Percentiles rank a stretch among this genome's conserved stretches.
phyloP scores from a whole-genome alignment of 202 grass and related monocot species.

The Schoenoplectus tabernaemontani region DNA sequence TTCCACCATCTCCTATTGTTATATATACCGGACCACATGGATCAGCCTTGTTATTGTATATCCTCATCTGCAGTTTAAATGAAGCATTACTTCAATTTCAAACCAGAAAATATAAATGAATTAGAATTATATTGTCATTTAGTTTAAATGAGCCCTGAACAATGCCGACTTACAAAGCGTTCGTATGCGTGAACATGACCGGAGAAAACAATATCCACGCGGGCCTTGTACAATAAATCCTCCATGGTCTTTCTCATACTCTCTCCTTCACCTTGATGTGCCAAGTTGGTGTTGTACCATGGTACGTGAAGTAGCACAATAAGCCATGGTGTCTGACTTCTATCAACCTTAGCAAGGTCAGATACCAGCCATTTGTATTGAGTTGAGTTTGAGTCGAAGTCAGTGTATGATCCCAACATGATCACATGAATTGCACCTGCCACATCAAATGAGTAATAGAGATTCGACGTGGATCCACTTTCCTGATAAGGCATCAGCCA shows the following conservation, averaged over 20 bases:
- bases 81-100: background rate
- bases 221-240: constrained; percentile 41
- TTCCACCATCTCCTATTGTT: constrained; percentile 89
- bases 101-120: background rate
- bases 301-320: constrained; percentile 60
- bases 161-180: constrained; percentile 57
- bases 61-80: constrained; percentile 35
- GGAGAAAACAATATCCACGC: constrained; percentile 62
- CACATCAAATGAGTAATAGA: constrained; percentile 81
- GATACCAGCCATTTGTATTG: constrained; percentile 66
- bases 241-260: constrained; percentile 71
- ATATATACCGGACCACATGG: constrained; percentile 59
- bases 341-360: constrained; percentile 63
- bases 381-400: constrained; percentile 33
- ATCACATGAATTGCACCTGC: constrained; percentile 51
- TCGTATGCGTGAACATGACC: constrained; percentile 85
- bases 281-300: constrained; percentile 90
- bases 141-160: background rate
- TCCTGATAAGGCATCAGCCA: constrained; percentile 49
- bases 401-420: constrained; percentile 69
- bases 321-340: constrained; percentile 55
- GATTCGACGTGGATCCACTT: constrained; percentile 65
- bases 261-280: constrained; percentile 71
- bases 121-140: background rate
- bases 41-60: constrained; percentile 50